Evolutionary conservation across 768 basidiomycete genomes (phyloP).

Genomic region (Suillus weaverae): DNA sequence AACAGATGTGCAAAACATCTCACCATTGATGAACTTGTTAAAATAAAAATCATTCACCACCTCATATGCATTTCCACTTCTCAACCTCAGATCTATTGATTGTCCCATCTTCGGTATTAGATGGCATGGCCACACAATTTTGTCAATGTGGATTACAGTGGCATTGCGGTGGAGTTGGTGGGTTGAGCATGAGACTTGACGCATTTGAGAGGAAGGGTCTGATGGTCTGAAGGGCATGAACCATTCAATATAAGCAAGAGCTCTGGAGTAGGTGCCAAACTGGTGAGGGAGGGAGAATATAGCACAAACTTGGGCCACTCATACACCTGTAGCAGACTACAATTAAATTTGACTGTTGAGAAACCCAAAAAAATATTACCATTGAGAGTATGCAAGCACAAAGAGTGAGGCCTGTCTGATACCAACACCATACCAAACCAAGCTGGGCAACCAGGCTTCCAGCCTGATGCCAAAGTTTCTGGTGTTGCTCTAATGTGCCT

Average conservation of each 20-base stretch:
- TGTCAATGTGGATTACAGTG: not conserved
- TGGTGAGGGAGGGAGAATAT: slow-evolving; percentile 13
- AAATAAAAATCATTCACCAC: slow-evolving; percentile 4
- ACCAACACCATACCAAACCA: slow-evolving; percentile 1
- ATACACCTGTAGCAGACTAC: slow-evolving; percentile 5
- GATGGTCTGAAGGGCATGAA: slow-evolving; percentile 17
- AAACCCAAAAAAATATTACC: not conserved
- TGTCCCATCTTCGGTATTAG: slow-evolving; percentile 17
- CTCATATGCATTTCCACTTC: not conserved
- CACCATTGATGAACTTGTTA: slow-evolving; percentile 3
- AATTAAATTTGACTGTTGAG: not conserved
- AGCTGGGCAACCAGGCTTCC: not conserved
- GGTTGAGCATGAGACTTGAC: not conserved
- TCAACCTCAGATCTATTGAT: slow-evolving; percentile 13
- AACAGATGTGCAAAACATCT: not conserved
- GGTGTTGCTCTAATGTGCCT: not conserved
- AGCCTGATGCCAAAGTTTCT: not conserved
- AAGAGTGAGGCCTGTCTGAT: not conserved
- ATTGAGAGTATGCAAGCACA: not conserved
- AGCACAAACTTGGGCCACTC: slow-evolving; percentile 12
- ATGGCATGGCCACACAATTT: slow-evolving; percentile 4
- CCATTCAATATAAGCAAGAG: slow-evolving; percentile 28
- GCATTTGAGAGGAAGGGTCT: slow-evolving; percentile 1
- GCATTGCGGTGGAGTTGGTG: slow-evolving; percentile 3
- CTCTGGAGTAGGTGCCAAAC: slow-evolving; percentile 10